Conservation (phyloP, 495 filamentous ascomycete genomes). For the Aspergillus indologenus region DNA sequence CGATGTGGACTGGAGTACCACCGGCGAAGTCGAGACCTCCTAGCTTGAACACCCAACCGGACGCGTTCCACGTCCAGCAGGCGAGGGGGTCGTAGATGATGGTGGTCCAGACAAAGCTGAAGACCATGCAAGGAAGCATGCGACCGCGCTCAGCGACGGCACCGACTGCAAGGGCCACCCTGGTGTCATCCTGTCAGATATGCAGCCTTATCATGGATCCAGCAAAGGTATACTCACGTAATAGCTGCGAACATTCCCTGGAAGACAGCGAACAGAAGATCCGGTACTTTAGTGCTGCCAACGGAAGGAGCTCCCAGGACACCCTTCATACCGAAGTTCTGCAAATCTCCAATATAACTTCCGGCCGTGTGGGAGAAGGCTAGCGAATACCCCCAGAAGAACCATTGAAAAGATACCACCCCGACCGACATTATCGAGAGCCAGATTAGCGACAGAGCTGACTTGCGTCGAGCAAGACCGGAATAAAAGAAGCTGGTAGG, state of each 20-base stretch:
- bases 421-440: constrained; percentile 94
- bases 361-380: constrained; percentile 86
- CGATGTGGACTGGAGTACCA: constrained; percentile 94
- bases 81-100: constrained; percentile 93
- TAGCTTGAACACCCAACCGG: constrained; percentile 78
- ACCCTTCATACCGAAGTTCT: constrained; percentile 82
- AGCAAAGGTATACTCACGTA: constrained; percentile 55
- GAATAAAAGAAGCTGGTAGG: constrained; percentile 86
- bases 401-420: constrained; percentile 94
- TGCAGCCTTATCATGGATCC: not conserved
- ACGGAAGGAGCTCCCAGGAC: constrained; percentile 80
- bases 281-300: constrained; percentile 75
- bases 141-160: constrained; percentile 90
- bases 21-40: constrained; percentile 95
- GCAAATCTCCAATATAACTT: constrained; percentile 77
- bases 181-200: constrained; percentile 20
- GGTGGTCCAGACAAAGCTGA: constrained; percentile 96
- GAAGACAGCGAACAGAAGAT: constrained; percentile 88
- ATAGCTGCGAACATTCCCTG: constrained; percentile 98
- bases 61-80: constrained; percentile 96
- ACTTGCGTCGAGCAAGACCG: constrained; percentile 94
- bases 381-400: constrained; percentile 98
- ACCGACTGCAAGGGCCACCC: constrained; percentile 86
- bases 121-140: constrained; percentile 90
- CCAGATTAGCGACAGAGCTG: constrained; percentile 91